These are phyloP conservation scores for Phaffia australis DNA, from an alignment of 768 basidiomycete species.

Conservation along the genomic window DNA sequence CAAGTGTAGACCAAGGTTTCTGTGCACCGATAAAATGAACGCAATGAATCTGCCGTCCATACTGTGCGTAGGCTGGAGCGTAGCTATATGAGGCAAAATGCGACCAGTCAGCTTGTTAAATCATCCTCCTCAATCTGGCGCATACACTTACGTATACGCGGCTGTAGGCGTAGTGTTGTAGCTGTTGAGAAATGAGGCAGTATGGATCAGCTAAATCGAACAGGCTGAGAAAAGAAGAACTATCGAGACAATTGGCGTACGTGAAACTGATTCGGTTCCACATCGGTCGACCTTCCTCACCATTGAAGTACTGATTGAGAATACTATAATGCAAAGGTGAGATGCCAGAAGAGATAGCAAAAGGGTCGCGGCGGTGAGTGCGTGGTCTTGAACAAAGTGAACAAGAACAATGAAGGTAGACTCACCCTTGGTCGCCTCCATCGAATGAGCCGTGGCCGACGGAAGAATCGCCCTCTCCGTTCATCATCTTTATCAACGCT, in stretches of 20 bases:
- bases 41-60: constrained; percentile 70
- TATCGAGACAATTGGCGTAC: constrained; percentile 29
- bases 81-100: constrained; percentile 47
- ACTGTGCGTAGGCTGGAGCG: constrained; percentile 91
- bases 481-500: constrained; percentile 57
- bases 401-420: constrained; percentile 36
- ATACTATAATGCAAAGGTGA: background rate
- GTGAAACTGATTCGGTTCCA: constrained; percentile 96
- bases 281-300: constrained; percentile 41
- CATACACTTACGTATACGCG: constrained; percentile 70
- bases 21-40: constrained; percentile 92
- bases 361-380: background rate
- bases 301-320: constrained; percentile 24
- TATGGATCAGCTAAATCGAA: constrained; percentile 7
- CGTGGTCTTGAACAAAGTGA: constrained; percentile 23
- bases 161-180: constrained; percentile 98
- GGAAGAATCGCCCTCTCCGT: constrained; percentile 36
- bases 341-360: background rate
- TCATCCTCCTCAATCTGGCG: background rate
- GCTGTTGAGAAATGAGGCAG: constrained; percentile 25
- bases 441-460: constrained; percentile 72
- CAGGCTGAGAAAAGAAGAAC: background rate
- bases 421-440: constrained; percentile 97
- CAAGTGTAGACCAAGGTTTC: constrained; percentile 81
- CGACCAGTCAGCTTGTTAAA: background rate